Evolutionary conservation across 495 filamentous ascomycete genomes (phyloP), one percentile per base, ranked within the genome.

Genomic region (Xylaria castorea): DNA sequence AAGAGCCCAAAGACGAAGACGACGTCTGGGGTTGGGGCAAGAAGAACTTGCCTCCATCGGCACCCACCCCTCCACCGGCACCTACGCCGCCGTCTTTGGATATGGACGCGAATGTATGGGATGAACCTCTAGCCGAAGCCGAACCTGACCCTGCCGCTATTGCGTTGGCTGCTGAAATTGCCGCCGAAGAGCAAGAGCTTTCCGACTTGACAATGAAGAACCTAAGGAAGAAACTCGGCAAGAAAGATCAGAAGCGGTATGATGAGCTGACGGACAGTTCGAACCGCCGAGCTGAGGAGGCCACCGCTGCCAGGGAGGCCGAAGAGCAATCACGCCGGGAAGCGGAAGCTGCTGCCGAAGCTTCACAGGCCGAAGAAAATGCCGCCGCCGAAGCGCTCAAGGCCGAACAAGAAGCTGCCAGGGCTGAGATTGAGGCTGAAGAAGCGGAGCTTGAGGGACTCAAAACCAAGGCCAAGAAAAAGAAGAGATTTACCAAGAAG

Each of bases 1-100:
- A 86, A 68, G 83, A 87, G 67, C 84, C 83, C 22, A 82, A 80
- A 46, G 71, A 75, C 7, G 81, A 84, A 30, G 77, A 80, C 6
- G 79, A 79, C 25, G 76, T 78, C 22, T 86, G 82, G 84, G 78
- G 73, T 12, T 81, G 81, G 78, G 79, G 80, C 34, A 73, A 66
- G 58, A 77, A 76, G 51, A 83, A 81, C 71, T 84, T 83, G 51
- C 77, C 79, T 40, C 82, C 81, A 34, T 78, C 81, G 62, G 83
- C 80, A 44, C 82, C 81, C 22, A 83, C 84, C 50, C 77, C 80
- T 38, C 81, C 81, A 36, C 80, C 81, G 64, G 83, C 80, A 42
- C 83, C 82, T n/a, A 81, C 80, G 3, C 82, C 83, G 16, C 81
- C 83, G 34, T 69, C 75, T 58, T 74, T 81, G 55, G 78, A 83